Evolutionary conservation across 352 stramenopile species (phyloP).

Genomic region (Aphanomyces astaci): DNA sequence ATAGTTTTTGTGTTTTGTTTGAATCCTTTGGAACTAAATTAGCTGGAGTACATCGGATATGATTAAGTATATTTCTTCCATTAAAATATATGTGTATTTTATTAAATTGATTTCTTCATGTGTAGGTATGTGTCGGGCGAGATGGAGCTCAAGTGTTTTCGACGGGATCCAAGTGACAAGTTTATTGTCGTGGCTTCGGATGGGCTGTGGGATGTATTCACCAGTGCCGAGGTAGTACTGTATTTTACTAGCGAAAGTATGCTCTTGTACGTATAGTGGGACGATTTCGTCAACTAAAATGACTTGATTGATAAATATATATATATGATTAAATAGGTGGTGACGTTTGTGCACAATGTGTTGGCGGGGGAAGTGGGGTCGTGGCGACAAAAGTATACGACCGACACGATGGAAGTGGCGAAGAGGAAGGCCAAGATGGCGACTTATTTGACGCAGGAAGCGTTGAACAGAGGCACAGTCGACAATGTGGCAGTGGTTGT

Average conservation of each 20-base stretch:
- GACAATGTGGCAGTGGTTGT: constrained; percentile 90
- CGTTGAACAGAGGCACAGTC: constrained; percentile 79
- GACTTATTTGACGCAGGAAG: constrained; percentile 88
- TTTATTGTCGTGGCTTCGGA: constrained; percentile 92
- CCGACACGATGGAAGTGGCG: constrained; percentile 71
- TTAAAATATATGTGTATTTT: no score
- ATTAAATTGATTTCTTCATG: no score
- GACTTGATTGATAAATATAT: no score
- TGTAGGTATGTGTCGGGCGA: constrained; percentile 34
- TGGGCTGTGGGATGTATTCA: constrained; percentile 92
- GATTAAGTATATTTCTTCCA: no score
- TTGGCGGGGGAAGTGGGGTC: constrained; percentile 79
- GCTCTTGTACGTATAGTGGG: no score
- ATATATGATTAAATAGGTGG: constrained; percentile 30
- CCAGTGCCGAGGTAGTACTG: constrained; percentile 55
- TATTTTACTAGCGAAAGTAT: background rate
- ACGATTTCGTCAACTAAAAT: no score
- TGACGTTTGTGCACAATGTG: constrained; percentile 87
- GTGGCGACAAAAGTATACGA: constrained; percentile 87
- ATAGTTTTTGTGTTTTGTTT: no score
- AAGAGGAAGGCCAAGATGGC: constrained; percentile 86
- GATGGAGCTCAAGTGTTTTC: constrained; percentile 69
- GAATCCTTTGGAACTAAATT: no score
- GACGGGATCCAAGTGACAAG: constrained; percentile 72
- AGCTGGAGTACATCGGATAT: no score